These are phyloP conservation scores for Suillus plorans DNA, from an alignment of 768 basidiomycete genomes.

Conservation along the genomic window DNA sequence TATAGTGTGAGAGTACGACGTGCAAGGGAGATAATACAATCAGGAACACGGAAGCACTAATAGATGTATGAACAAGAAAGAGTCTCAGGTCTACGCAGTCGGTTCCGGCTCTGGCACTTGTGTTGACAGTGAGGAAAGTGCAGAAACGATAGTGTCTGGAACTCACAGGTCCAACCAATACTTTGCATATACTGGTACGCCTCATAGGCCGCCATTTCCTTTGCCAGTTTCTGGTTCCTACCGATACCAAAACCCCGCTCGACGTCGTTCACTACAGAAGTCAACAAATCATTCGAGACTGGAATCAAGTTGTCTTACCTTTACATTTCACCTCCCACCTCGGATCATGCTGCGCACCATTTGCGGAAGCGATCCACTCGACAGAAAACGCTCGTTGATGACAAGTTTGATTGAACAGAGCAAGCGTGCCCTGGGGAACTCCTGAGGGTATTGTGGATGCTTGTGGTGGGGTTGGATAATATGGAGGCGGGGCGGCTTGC, in stretches of 20 bases:
- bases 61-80: not conserved
- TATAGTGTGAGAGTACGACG: not conserved
- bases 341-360: conserved; percentile 54
- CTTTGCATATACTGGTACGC: conserved; percentile 45
- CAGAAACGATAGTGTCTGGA: not conserved
- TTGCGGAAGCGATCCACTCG: conserved; percentile 45
- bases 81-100: not conserved
- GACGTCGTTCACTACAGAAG: conserved; percentile 46
- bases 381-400: conserved; percentile 42
- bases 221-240: conserved; percentile 62
- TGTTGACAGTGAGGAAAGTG: not conserved
- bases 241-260: conserved; percentile 50
- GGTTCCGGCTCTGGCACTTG: conserved; percentile 1
- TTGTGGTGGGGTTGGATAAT: conserved; percentile 18
- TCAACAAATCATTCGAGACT: not conserved
- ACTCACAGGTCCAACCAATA: conserved; percentile 43
- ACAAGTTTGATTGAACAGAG: conserved; percentile 54
- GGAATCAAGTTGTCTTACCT: conserved; percentile 36
- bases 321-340: conserved; percentile 56
- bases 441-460: conserved; percentile 19
- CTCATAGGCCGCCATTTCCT: conserved; percentile 61
- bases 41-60: not conserved
- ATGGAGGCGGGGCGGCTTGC: conserved; percentile 18
- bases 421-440: conserved; percentile 34
- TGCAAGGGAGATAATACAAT: not conserved